Evolutionary conservation across 2,329 filamentous ascomycete species (phyloP).

Genomic region (Aspergillus pseudoviridinutans): DNA sequence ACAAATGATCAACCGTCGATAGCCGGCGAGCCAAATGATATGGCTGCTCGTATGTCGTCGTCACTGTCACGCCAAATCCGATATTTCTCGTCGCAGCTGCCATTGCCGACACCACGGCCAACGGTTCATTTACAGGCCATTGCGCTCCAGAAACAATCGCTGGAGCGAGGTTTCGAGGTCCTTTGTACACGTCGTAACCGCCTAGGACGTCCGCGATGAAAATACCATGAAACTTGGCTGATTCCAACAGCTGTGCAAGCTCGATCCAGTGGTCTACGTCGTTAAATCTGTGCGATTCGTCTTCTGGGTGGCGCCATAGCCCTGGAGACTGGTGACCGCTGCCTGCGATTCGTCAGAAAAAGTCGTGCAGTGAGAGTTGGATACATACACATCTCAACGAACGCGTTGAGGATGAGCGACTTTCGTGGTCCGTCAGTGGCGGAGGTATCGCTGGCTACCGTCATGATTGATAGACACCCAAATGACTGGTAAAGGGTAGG

Average conservation of each 20-base stretch:
- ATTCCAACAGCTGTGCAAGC: constrained; percentile 57
- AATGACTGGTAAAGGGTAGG: no score
- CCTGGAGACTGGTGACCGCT: constrained; percentile 54
- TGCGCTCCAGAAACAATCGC: constrained; percentile 62
- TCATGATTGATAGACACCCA: no score
- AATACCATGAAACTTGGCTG: constrained; percentile 61
- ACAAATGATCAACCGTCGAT: constrained; percentile 64
- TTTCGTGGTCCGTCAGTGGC: constrained; percentile 21
- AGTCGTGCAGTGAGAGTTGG: fast-evolving
- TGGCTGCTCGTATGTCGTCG: constrained; percentile 66
- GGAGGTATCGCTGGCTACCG: no score
- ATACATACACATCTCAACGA: constrained; percentile 46
- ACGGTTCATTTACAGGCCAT: constrained; percentile 68
- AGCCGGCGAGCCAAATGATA: constrained; percentile 64
- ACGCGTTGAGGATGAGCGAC: constrained; percentile 49
- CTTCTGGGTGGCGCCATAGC: constrained; percentile 61
- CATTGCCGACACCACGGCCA: constrained; percentile 63
- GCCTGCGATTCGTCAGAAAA: constrained; percentile 25
- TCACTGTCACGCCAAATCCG: constrained; percentile 65
- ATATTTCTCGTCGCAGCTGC: constrained; percentile 63
- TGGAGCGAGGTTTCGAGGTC: constrained; percentile 56
- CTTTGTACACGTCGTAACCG: constrained; percentile 67
- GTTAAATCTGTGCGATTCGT: constrained; percentile 60
- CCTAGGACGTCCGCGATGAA: constrained; percentile 65
- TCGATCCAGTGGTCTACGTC: constrained; percentile 59